phyloP scores from a whole-genome alignment of 2,329 filamentous ascomycete species.

The Pyrenophora seminiperda region DNA sequence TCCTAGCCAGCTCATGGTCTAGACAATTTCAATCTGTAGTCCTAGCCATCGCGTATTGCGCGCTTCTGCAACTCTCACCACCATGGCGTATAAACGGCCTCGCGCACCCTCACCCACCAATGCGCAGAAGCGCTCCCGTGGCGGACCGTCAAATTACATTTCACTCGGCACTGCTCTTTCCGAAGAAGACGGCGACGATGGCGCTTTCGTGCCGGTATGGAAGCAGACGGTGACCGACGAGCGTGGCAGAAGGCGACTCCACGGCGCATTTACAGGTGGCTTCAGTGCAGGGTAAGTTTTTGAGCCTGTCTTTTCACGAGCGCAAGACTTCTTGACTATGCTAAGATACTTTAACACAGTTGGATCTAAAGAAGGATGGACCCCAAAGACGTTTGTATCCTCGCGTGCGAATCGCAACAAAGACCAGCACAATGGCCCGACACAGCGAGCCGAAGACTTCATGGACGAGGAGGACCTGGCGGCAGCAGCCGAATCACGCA shows the following conservation, averaged over 20 bases:
- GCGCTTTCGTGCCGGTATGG: slow-evolving; percentile 92
- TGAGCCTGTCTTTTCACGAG: slow-evolving; percentile 21
- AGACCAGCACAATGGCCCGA: slow-evolving; percentile 59
- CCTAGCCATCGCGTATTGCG: neutral
- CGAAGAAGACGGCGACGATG: slow-evolving; percentile 79
- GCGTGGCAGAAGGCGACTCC: slow-evolving; percentile 83
- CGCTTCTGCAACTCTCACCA: neutral
- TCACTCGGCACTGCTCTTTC: slow-evolving; percentile 76
- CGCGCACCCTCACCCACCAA: slow-evolving; percentile 35
- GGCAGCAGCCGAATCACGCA: slow-evolving; percentile 78
- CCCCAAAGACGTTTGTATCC: slow-evolving; percentile 87
- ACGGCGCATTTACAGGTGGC: slow-evolving; percentile 95
- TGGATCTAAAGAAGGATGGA: slow-evolving; percentile 98
- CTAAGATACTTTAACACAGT: slow-evolving; percentile 94
- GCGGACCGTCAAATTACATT: slow-evolving; percentile 52
- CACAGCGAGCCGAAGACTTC: slow-evolving; percentile 81
- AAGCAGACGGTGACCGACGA: slow-evolving; percentile 98
- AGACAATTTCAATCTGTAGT: neutral
- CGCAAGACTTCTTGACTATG: slow-evolving; percentile 45
- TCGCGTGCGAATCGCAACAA: slow-evolving; percentile 80
- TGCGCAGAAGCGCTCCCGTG: slow-evolving; percentile 75
- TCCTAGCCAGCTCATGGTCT: neutral
- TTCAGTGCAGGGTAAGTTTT: slow-evolving; percentile 86
- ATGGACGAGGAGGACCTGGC: slow-evolving; percentile 98
- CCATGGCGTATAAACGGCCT: slow-evolving; percentile 44